Evolutionary conservation across 2,329 filamentous ascomycete genomes (phyloP).

Genomic region (Plenodomus tracheiphilus): DNA sequence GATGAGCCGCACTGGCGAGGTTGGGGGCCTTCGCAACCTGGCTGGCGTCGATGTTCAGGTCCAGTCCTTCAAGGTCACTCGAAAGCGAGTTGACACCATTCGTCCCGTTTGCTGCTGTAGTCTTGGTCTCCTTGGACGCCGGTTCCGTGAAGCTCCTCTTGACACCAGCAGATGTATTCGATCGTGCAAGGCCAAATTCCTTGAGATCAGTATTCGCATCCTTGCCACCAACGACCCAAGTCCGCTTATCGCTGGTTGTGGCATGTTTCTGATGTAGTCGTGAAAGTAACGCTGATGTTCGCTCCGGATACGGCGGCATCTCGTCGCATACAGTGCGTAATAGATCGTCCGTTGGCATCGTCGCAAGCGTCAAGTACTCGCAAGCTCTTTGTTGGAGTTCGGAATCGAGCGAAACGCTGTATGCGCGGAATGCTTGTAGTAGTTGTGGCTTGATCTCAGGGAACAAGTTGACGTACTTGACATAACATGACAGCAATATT

Average conservation of each 20-base stretch:
- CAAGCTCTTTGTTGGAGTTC: conserved; percentile 96
- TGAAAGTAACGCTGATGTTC: conserved; percentile 88
- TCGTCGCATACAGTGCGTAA: conserved; percentile 94
- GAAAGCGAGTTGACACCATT: conserved; percentile 58
- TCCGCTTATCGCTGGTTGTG: conserved; percentile 90
- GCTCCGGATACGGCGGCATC: conserved; percentile 97
- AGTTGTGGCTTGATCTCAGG: conserved; percentile 98
- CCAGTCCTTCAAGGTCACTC: conserved; percentile 73
- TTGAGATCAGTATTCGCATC: conserved; percentile 82
- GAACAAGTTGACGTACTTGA: conserved; percentile 98
- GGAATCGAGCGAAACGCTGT: conserved; percentile 92
- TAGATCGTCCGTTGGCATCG: conserved; percentile 84
- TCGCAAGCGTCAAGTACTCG: conserved; percentile 87
- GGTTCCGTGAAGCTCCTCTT: conserved; percentile 79
- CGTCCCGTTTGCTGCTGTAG: conserved; percentile 39
- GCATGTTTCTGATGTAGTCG: conserved; percentile 93
- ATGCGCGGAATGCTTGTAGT: conserved; percentile 84
- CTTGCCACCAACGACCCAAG: conserved; percentile 97
- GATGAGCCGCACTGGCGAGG: conserved; percentile 85
- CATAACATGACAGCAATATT: conserved; percentile 91
- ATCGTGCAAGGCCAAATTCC: conserved; percentile 74
- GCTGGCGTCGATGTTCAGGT: conserved; percentile 67
- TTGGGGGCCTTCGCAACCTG: conserved; percentile 72
- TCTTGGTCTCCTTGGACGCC: conserved; percentile 37
- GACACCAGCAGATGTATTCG: conserved; percentile 68